Evolutionary conservation across 1,284 basidiomycete genomes (phyloP).

Genomic region (Ceratobasidium sp.): DNA sequence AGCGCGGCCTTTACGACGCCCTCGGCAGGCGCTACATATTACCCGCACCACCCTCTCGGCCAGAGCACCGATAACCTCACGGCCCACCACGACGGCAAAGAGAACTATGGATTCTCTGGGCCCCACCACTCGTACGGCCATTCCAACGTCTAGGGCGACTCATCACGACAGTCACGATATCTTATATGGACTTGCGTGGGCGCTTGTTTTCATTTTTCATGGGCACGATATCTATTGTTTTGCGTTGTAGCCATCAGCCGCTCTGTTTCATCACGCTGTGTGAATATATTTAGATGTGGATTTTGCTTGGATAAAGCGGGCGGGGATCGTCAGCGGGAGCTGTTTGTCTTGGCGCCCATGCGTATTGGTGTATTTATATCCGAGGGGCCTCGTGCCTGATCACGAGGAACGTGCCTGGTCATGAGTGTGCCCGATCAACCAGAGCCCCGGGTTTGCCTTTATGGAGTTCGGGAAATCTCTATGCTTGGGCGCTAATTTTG

Average conservation of each 20-base stretch:
- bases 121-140: constrained; percentile 19
- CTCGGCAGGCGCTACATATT: constrained; percentile 21
- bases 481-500: no score
- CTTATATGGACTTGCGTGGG: neutral
- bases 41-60: constrained; percentile 33
- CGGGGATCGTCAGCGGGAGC: no score
- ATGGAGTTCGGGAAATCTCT: no score
- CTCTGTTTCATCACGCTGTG: neutral
- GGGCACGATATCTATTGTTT: neutral
- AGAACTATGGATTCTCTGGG: constrained; percentile 11
- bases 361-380: neutral
- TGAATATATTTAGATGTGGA: neutral
- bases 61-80: constrained; percentile 36
- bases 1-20: constrained; percentile 26
- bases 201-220: no score
- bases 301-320: neutral
- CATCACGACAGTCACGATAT: neutral
- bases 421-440: no score
- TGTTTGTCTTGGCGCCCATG: no score
- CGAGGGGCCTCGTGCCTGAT: neutral
- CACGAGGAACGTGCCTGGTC: no score
- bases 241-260: neutral
- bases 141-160: neutral
- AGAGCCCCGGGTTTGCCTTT: no score
- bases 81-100: constrained; percentile 12